Evolutionary conservation across 129 eudicot genomes (phyloP).

Genomic region (Centrapalus pauciflorus): DNA sequence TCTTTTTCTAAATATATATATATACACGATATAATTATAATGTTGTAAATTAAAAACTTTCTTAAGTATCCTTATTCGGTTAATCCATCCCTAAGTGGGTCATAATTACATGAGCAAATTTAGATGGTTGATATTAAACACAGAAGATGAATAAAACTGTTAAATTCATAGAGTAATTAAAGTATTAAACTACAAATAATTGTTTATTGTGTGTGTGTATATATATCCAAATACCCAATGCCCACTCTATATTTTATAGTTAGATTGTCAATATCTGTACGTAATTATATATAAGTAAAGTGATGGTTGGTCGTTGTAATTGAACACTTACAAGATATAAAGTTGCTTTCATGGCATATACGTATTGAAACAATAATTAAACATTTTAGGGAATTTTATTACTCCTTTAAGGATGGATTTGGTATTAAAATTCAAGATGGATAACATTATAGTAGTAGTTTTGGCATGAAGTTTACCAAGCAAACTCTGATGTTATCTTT

Average conservation of each 20-base stretch:
- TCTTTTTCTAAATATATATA: no score
- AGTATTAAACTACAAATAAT: no score
- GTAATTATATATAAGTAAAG: not conserved
- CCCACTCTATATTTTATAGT: not conserved
- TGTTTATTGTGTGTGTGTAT: no score
- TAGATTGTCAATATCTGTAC: constrained; percentile 1
- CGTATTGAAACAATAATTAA: not conserved
- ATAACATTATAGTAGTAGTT: not conserved
- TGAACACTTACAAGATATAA: constrained; percentile 12
- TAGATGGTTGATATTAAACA: no score
- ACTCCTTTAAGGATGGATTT: constrained; percentile 1
- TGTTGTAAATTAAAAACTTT: no score
- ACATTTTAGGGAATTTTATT: not conserved
- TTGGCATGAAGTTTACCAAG: not conserved
- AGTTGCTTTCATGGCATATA: constrained; percentile 14
- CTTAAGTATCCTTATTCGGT: not conserved
- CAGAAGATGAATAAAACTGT: no score
- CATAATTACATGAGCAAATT: not conserved
- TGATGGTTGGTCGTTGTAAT: constrained; percentile 19
- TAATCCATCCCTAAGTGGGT: not conserved
- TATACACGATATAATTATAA: no score
- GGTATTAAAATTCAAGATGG: not conserved
- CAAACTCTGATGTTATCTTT: not conserved
- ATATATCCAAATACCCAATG: not conserved
- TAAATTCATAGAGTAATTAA: no score